Conservation (phyloP, 2,329 filamentous ascomycete species). For the Rhinocladiella mackenziei region DNA sequence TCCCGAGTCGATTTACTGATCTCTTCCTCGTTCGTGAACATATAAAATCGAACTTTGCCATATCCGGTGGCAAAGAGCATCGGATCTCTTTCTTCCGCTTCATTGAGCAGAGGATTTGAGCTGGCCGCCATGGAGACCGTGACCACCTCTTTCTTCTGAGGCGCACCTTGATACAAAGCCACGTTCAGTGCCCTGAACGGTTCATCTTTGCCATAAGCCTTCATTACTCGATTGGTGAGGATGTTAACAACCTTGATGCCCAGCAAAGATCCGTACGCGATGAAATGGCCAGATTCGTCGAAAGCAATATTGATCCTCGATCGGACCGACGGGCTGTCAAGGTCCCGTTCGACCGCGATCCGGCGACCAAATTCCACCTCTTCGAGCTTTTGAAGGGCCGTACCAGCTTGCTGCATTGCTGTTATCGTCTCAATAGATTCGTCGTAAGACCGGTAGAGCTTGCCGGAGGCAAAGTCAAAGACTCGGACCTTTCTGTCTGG, state of each 20-base stretch:
- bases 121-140: conserved; percentile 97
- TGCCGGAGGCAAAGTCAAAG: conserved; percentile 87
- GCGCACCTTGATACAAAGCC: conserved; percentile 87
- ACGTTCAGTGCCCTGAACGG: conserved; percentile 78
- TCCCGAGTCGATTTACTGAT: conserved; percentile 81
- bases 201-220: conserved; percentile 86
- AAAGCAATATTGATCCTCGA: conserved; percentile 83
- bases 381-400: conserved; percentile 73
- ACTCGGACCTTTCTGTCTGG: conserved; percentile 89
- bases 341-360: conserved; percentile 77
- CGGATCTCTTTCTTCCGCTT: conserved; percentile 85
- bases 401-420: conserved; percentile 95
- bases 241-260: conserved; percentile 96
- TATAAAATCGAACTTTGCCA: conserved; percentile 90
- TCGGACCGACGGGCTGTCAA: conserved; percentile 66
- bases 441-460: conserved; percentile 88
- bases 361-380: conserved; percentile 88
- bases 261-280: conserved; percentile 86
- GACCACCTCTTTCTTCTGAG: conserved; percentile 86
- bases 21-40: conserved; percentile 89
- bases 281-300: conserved; percentile 92
- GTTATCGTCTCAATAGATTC: conserved; percentile 85
- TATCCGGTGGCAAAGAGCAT: conserved; percentile 80
- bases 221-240: conserved; percentile 85
- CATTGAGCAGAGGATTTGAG: conserved; percentile 84